A percentile compares a stretch with the other conserved stretches of the same genome.
phyloP scores from a whole-genome alignment of 2,329 filamentous ascomycete species.

The Aspergillus aculeatus region DNA sequence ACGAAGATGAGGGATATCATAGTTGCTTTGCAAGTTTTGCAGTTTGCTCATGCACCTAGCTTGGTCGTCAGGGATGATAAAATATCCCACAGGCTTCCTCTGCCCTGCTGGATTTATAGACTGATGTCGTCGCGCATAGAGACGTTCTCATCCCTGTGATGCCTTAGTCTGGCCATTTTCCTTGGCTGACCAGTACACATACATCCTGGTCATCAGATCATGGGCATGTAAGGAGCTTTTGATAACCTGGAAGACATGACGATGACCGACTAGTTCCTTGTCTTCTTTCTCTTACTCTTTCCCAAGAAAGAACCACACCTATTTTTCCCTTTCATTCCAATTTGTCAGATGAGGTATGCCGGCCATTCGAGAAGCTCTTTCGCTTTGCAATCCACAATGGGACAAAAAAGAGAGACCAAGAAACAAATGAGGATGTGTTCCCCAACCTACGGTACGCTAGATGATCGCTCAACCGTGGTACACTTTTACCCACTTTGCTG shows the following conservation, averaged over 20 bases:
- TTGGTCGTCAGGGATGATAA: neutral
- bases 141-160: neutral
- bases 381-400: neutral
- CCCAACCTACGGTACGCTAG: conserved; percentile 23
- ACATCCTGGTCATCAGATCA: conserved; percentile 5
- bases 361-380: neutral
- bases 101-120: neutral
- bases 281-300: neutral
- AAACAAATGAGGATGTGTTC: conserved; percentile 5
- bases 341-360: too few relatives aligned
- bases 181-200: neutral
- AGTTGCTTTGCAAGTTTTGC: neutral
- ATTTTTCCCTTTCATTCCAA: too few relatives aligned
- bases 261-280: neutral
- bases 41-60: neutral
- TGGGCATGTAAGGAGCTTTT: conserved; percentile 8
- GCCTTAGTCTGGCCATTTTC: neutral
- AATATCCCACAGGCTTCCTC: neutral
- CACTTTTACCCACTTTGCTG: neutral
- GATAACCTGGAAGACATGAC: neutral
- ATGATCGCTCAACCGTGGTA: conserved; percentile 18
- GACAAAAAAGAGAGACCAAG: neutral
- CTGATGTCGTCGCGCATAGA: neutral
- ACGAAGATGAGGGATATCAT: neutral
- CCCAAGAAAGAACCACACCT: too few relatives aligned